phyloP scores from a whole-genome alignment of 495 filamentous ascomycete species.

The Aspergillus sparsus region DNA sequence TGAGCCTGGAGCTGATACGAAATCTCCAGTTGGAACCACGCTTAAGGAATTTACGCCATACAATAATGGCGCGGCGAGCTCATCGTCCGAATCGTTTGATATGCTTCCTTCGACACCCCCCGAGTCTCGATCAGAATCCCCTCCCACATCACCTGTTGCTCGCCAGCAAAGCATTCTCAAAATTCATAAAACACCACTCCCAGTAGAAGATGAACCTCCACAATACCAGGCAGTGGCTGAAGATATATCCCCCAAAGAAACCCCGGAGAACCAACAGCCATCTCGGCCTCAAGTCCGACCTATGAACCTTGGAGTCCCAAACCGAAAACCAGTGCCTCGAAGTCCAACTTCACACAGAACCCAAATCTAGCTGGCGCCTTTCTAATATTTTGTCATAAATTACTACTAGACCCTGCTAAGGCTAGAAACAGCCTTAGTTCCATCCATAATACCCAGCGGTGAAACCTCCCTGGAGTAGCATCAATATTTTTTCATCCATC shows the following conservation, averaged over 20 bases:
- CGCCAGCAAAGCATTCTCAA: constrained; percentile 46
- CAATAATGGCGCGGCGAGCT: constrained; percentile 29
- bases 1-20: constrained; percentile 48
- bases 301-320: constrained; percentile 46
- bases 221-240: constrained; percentile 40
- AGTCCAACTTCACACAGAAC: constrained; percentile 22
- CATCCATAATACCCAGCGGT: too few relatives aligned
- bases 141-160: constrained; percentile 36
- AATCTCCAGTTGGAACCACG: constrained; percentile 36
- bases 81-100: constrained; percentile 49
- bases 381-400: too few relatives aligned
- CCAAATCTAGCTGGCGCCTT: neutral
- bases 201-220: constrained; percentile 42
- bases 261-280: constrained; percentile 22
- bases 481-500: too few relatives aligned
- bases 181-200: constrained; percentile 29
- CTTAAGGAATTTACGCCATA: constrained; percentile 30
- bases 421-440: too few relatives aligned
- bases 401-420: too few relatives aligned
- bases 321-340: constrained; percentile 44
- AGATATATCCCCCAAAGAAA: constrained; percentile 14
- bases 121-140: constrained; percentile 42
- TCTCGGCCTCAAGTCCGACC: constrained; percentile 31
- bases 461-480: too few relatives aligned
- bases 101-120: constrained; percentile 49